Evolutionary conservation across 305 asterid species (phyloP), one percentile per base, ranked within the genome.

Genomic region (Solanum aculeatissimum): DNA sequence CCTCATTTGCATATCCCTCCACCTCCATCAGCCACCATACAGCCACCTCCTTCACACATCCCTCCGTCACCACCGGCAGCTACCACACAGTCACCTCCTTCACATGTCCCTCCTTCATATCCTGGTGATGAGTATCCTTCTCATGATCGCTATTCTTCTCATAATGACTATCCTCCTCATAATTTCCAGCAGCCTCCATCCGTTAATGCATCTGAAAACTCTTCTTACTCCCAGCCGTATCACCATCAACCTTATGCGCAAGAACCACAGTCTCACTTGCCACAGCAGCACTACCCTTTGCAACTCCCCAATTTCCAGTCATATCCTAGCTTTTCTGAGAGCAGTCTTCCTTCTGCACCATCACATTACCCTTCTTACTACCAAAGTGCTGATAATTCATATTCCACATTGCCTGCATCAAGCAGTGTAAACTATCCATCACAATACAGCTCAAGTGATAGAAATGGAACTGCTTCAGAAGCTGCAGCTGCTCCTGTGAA

Each of bases 241-340:
- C 95, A 91, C 40, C 94, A 91, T 72, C 93, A 78, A 49, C 87
- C 88, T 54, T 92, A 89, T 88, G 92, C 78, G 72, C 93, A 87
- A 63, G 96, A 93, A 83, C 89, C 91, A 23, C 95, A 82, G 75
- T 93, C 84, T 53, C 91, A 86, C 88, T 82, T 91, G 84, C 91
- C 95, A 3, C 95, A 90, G 35, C 86, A 88, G 10, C 86, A 88
- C 81, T 92, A 89, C 87, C 86, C 94, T 85, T 85, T 92, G 10
- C 93, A 92, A 6, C 86, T 78, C 65, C 94, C 96, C 66, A 91
- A 94, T 88, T 94, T 91, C 90, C 95, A 93, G 84, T 91, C 98
- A 54, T 92, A 94, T 91, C 97, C 97, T 53, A 93, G 94, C 87
- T 94, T 92, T 89, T n/a, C 91, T 0, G 98, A 94, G 74, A 91